phyloP scores from a whole-genome alignment of 306 rosid genomes.

The Trifolium dubium region DNA sequence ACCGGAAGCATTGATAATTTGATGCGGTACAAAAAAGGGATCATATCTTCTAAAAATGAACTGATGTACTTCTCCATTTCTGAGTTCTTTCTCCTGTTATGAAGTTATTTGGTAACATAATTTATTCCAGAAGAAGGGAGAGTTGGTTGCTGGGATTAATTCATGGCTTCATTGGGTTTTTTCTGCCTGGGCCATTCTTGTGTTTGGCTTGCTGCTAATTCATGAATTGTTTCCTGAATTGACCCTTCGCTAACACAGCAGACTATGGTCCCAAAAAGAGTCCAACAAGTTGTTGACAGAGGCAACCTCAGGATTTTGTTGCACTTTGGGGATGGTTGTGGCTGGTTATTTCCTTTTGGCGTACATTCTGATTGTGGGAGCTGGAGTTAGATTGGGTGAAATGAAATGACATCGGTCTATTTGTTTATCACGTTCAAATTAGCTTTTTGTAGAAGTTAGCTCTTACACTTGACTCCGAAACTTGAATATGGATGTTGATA shows the following conservation, averaged over 20 bases:
- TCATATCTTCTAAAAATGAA: slow-evolving; percentile 30
- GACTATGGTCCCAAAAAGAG: slow-evolving; percentile 27
- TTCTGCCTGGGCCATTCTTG: slow-evolving; percentile 37
- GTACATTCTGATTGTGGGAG: slow-evolving; percentile 23
- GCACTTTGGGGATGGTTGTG: slow-evolving; percentile 14
- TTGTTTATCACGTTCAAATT: slow-evolving; percentile 36
- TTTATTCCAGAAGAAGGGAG: slow-evolving; percentile 18
- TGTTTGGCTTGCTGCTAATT: slow-evolving; percentile 34
- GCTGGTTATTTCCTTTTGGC: slow-evolving; percentile 41
- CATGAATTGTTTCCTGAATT: slow-evolving; percentile 28
- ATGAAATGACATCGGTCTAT: slow-evolving; percentile 30
- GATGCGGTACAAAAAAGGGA: slow-evolving; percentile 37
- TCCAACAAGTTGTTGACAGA: slow-evolving; percentile 28
- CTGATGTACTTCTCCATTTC: slow-evolving; percentile 36
- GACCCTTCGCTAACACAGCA: slow-evolving; percentile 37
- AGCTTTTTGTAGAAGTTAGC: slow-evolving; percentile 44
- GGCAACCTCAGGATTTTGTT: slow-evolving; percentile 22
- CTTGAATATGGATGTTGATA: slow-evolving; percentile 42
- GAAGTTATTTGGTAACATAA: slow-evolving; percentile 36
- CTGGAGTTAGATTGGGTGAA: slow-evolving; percentile 35
- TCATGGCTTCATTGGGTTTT: slow-evolving; percentile 35
- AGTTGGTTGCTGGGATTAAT: slow-evolving; percentile 22
- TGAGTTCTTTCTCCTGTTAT: slow-evolving; percentile 29
- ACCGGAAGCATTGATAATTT: slow-evolving; percentile 19
- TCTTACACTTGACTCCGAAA: slow-evolving; percentile 15